Evolutionary conservation across 1,284 basidiomycete species (phyloP), one percentile per base, ranked within the genome.

Genomic region (Sanghuangporus sanghuang): DNA sequence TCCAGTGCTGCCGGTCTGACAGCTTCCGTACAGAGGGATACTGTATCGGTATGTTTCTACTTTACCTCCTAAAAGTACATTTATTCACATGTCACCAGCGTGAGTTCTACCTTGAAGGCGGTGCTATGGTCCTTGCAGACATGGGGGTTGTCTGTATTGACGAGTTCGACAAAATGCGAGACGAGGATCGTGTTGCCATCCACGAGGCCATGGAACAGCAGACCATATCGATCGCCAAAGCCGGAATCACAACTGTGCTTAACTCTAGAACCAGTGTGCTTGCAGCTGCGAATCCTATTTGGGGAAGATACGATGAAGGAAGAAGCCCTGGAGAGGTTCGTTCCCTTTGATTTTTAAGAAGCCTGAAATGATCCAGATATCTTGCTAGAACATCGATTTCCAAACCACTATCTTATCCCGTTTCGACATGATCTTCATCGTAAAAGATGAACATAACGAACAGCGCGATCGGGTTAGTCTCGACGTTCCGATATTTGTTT

Each of bases 151-250:
- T 99, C 21, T 99, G 97, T 73, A 99, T 99, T 72, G 97, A 99
- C 73, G 97, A 99, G 75, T 99, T 99, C 71, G 97, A 99, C 80
- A 99, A 99, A 82, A 99, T 99, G 97, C 84, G 96, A 36, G 97
- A 99, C 72, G 96, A 98, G 75, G 97, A 99, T 73, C 88, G 97
- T 65, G 97, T 99, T 1, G 97, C 97, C 0, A 99, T 99, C 66
- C 97, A 99, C 77, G 97, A 99, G 78, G 97, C 96, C 16, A 99
- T 99, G 96, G 96, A 99, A 73, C 96, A 99, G 73, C 96, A 99
- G 74, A 99, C 96, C 0, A 99, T 99, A 69, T 99, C 97, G 2
- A 98, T 99, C 69, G 96, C 96, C 40, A 99, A 99, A 76, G 97
- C 97, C 2, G 97, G 97, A 68, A 99, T 99, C 68, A 99, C 97